phyloP scores from a whole-genome alignment of 2,329 filamentous ascomycete genomes.

The Knufia fluminis region DNA sequence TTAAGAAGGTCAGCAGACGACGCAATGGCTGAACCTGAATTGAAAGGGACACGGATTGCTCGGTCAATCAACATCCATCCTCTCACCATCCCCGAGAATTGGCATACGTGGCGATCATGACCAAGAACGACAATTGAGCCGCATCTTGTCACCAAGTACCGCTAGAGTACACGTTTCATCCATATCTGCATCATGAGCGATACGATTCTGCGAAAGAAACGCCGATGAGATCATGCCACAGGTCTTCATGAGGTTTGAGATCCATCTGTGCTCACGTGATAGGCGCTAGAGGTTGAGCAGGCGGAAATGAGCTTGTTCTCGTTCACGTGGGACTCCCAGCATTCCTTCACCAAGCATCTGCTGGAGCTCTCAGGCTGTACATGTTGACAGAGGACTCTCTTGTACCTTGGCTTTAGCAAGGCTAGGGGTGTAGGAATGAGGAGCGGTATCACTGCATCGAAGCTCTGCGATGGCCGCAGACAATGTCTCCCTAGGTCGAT shows the following conservation, averaged over 20 bases:
- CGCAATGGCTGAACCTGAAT: background rate
- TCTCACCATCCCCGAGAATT: background rate
- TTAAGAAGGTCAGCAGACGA: background rate
- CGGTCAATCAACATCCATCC: background rate
- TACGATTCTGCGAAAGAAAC: conserved; percentile 6
- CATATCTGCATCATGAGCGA: background rate
- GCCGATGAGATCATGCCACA: conserved; percentile 2
- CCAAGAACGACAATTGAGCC: background rate
- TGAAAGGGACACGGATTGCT: background rate
- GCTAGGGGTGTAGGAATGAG: too few relatives aligned
- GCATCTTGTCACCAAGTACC: background rate
- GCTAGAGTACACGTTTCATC: background rate
- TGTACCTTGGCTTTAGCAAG: too few relatives aligned
- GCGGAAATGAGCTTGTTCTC: too few relatives aligned
- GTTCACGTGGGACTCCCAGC: too few relatives aligned
- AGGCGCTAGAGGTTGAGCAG: background rate
- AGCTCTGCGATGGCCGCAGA: too few relatives aligned
- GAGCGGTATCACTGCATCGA: too few relatives aligned
- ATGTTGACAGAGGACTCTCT: too few relatives aligned
- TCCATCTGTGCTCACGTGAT: background rate
- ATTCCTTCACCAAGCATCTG: too few relatives aligned
- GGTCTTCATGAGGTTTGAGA: background rate
- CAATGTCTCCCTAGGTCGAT: too few relatives aligned
- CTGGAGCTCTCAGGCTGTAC: too few relatives aligned
- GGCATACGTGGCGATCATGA: background rate